Conservation (phyloP, 805 yeast species). For the Saccharomycopsis fodiens region DNA sequence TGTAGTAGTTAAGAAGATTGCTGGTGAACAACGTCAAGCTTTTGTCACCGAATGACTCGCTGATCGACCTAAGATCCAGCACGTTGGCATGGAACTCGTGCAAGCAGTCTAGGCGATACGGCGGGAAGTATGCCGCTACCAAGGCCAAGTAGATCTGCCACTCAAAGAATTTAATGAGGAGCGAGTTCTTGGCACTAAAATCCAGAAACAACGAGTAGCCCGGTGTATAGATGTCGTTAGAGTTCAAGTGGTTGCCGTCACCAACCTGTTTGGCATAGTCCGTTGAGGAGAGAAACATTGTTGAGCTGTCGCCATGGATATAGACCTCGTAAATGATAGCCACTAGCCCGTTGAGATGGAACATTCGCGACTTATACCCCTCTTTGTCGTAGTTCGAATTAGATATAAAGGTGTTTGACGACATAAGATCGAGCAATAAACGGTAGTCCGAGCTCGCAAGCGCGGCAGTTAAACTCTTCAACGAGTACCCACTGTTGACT, state of each 20-base stretch:
- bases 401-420: constrained; percentile 10
- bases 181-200: constrained; percentile 6
- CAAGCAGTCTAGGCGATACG: constrained; percentile 10
- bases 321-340: constrained; percentile 17
- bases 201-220: constrained; percentile 8
- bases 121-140: constrained; percentile 11
- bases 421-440: constrained; percentile 8
- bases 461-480: constrained; percentile 3
- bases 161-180: constrained; percentile 18
- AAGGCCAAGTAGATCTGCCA: constrained; percentile 16
- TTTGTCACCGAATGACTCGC: background rate
- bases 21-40: constrained; percentile 1
- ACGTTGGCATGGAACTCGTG: constrained; percentile 12
- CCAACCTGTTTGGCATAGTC: background rate
- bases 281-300: constrained; percentile 1
- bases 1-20: constrained; percentile 7
- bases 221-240: constrained; percentile 3
- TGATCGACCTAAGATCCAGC: background rate
- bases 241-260: background rate
- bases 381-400: constrained; percentile 7
- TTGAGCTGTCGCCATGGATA: constrained; percentile 5
- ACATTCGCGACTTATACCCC: constrained; percentile 5
- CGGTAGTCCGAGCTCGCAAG: constrained; percentile 7
- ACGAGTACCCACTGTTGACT: constrained; percentile 1
- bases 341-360: constrained; percentile 15